Conservation (phyloP, 345 rosid genomes). For the Eucalyptus erythrocorys region DNA sequence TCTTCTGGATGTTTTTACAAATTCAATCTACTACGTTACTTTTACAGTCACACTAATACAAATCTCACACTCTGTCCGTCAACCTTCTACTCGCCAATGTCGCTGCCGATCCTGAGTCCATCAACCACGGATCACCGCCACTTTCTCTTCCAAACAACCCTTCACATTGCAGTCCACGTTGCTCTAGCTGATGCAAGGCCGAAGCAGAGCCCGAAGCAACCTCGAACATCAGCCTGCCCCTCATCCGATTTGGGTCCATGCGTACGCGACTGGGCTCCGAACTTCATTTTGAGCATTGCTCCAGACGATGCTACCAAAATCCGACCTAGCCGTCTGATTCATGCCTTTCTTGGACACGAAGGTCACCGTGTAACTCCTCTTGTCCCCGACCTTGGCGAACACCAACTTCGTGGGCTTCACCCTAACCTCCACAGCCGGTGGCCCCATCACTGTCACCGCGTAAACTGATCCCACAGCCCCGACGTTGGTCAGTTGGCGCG, state of each 20-base stretch:
- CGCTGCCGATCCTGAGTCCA: neutral
- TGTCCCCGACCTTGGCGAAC: constrained; percentile 51
- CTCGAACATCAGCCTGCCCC: neutral
- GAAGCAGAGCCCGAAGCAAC: neutral
- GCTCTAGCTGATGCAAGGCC: neutral
- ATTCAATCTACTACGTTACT: neutral
- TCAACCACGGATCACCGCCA: neutral
- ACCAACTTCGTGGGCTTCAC: constrained; percentile 49
- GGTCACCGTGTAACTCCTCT: constrained; percentile 62
- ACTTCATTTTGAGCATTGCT: constrained; percentile 46
- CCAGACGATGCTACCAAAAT: constrained; percentile 71
- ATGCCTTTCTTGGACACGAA: constrained; percentile 46
- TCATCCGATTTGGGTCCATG: constrained; percentile 35
- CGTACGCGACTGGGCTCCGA: constrained; percentile 62
- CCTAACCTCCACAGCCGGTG: constrained; percentile 26
- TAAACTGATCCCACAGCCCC: constrained; percentile 54
- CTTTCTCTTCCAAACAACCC: neutral
- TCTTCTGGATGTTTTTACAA: neutral
- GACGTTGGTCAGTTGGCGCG: constrained; percentile 66
- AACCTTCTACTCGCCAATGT: neutral
- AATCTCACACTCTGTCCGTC: neutral
- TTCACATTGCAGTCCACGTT: neutral
- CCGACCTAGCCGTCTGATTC: constrained; percentile 12
- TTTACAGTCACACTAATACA: neutral
- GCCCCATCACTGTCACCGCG: constrained; percentile 27